phyloP scores from a whole-genome alignment of 2,329 filamentous ascomycete genomes.

The Amylocarpus encephaloides region DNA sequence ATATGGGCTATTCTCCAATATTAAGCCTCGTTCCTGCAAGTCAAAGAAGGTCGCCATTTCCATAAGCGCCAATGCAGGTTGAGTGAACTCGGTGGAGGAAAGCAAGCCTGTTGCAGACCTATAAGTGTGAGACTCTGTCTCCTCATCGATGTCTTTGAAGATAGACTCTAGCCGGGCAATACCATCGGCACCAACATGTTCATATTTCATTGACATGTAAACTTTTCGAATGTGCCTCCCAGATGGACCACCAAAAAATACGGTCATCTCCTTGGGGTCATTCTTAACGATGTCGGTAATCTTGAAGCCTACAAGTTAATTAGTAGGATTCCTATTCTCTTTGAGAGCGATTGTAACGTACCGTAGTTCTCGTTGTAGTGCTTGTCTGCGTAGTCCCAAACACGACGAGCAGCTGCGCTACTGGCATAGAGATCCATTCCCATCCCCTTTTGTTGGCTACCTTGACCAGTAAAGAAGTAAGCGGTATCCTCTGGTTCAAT shows the following conservation, averaged over 20 bases:
- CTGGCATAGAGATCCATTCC: constrained; percentile 38
- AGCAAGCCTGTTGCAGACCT: constrained; percentile 27
- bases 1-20: constrained; percentile 42
- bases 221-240: constrained; percentile 8
- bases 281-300: constrained; percentile 34
- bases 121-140: constrained; percentile 28
- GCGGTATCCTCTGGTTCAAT: constrained; percentile 32
- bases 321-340: not conserved
- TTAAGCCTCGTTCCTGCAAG: constrained; percentile 26
- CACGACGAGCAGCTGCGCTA: constrained; percentile 27
- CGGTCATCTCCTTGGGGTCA: constrained; percentile 34
- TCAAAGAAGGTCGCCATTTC: constrained; percentile 29
- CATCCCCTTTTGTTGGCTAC: constrained; percentile 35
- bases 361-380: constrained; percentile 32
- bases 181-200: constrained; percentile 2
- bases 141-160: constrained; percentile 7
- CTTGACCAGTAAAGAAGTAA: constrained; percentile 38
- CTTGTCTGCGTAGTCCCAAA: constrained; percentile 35
- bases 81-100: constrained; percentile 33
- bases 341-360: constrained; percentile 6
- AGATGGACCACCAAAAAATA: constrained; percentile 34
- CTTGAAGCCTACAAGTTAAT: constrained; percentile 22
- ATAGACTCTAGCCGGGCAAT: not conserved
- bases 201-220: constrained; percentile 13
- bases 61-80: constrained; percentile 31